Percentiles rank a stretch among this genome's conserved stretches.
These are phyloP conservation scores for Davidsoniella eucalypti DNA, from an alignment of 2,329 filamentous ascomycete genomes.

Conservation along the genomic window DNA sequence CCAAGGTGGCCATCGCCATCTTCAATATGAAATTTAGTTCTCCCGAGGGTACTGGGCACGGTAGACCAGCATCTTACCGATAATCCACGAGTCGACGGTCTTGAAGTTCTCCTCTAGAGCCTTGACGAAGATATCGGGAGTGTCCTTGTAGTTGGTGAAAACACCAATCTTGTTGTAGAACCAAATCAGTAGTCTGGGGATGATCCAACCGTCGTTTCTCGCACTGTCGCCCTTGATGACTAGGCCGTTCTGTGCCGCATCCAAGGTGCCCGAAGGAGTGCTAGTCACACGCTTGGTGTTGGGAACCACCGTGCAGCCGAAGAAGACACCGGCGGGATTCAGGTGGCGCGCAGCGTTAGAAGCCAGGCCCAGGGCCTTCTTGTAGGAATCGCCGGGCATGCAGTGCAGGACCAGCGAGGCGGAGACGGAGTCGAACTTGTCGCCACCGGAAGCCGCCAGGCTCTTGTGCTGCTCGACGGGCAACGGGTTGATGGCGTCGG, in stretches of 20 bases:
- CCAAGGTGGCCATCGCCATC: no score
- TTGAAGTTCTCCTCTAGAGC: conserved; percentile 22
- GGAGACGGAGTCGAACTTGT: conserved; percentile 10
- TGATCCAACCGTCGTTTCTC: neutral
- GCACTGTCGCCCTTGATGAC: neutral
- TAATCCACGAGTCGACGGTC: conserved; percentile 23
- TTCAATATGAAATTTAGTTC: neutral
- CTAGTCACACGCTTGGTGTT: conserved; percentile 5
- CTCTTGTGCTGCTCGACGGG: conserved; percentile 14
- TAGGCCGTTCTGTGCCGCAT: conserved; percentile 1
- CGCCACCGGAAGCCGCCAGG: conserved; percentile 8
- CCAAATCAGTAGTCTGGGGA: conserved; percentile 15
- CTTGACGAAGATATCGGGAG: conserved; percentile 19
- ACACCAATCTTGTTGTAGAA: conserved; percentile 22
- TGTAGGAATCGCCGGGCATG: conserved; percentile 8
- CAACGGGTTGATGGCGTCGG: conserved; percentile 26
- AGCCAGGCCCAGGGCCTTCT: conserved; percentile 10
- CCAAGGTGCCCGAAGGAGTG: conserved; percentile 6
- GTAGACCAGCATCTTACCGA: conserved; percentile 25
- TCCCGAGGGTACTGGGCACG: conserved; percentile 5
- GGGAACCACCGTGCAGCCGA: conserved; percentile 17
- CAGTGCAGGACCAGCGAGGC: conserved; percentile 9
- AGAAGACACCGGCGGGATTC: conserved; percentile 14
- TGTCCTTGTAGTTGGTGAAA: conserved; percentile 26
- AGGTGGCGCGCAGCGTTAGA: conserved; percentile 13